A percentile compares a stretch with the other conserved stretches of the same genome.
Evolutionary conservation across 2,329 filamentous ascomycete species (phyloP).

Genomic region (Fusarium setosum): DNA sequence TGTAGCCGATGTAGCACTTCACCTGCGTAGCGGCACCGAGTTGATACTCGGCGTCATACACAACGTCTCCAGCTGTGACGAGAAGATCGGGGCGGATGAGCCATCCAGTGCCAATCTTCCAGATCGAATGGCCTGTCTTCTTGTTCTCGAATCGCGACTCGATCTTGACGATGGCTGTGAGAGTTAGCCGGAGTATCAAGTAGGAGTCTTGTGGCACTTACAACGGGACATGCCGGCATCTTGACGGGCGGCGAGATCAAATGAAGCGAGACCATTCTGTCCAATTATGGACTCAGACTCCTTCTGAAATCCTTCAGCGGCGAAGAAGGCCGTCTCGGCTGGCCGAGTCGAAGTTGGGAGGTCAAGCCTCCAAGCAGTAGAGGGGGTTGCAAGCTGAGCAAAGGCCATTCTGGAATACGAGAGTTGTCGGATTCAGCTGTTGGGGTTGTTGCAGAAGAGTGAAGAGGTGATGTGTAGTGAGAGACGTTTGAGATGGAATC

Average conservation of each 20-base stretch:
- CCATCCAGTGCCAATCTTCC: constrained; percentile 31
- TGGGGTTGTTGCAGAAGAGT: background rate
- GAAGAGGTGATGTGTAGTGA: background rate
- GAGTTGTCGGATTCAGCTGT: too few species aligned
- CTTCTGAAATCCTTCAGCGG: constrained; percentile 1
- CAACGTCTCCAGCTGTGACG: constrained; percentile 27
- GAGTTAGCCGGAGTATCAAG: background rate
- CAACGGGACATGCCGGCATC: constrained; percentile 7
- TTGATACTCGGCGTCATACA: constrained; percentile 38
- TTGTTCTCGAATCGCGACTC: constrained; percentile 25
- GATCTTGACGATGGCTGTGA: constrained; percentile 31
- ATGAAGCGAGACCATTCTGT: background rate
- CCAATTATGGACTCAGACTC: background rate
- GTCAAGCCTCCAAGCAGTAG: constrained; percentile 24
- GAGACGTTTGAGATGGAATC: background rate
- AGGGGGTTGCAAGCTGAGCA: background rate
- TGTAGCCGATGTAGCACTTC: constrained; percentile 49
- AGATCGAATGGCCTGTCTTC: constrained; percentile 9
- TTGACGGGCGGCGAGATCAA: background rate
- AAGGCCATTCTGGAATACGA: constrained; percentile 9
- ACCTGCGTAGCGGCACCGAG: constrained; percentile 38
- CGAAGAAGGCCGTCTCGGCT: background rate
- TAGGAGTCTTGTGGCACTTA: background rate
- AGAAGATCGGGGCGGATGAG: constrained; percentile 25
- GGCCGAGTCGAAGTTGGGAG: background rate